Evolutionary conservation across 2,329 filamentous ascomycete species (phyloP), one percentile per base, ranked within the genome.

Genomic region (Elsinoe arachidis): DNA sequence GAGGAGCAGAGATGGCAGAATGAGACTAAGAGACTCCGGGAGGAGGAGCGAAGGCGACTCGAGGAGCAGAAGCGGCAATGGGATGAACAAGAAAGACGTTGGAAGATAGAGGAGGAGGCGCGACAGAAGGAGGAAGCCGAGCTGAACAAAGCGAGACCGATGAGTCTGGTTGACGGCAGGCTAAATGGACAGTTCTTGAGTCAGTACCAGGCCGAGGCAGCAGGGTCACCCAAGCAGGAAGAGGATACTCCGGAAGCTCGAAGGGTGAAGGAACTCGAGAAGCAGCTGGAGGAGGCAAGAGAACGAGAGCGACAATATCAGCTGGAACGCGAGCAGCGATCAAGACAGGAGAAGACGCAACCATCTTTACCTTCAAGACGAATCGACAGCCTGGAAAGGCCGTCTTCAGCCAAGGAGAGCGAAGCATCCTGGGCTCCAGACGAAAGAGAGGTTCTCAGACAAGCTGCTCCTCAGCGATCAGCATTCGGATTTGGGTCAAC

Each of bases 101-200:
- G 90, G 88, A 85, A 86, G 67, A 70, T 85, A 57, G 87, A 90
- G 33, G 88, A 93, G 64, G 85, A 89, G 65, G 80, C 79, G 61
- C 80, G 87, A 51, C 79, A 81, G 59, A 77, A 76, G 60, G 89
- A 93, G 63, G 89, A 95, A 63, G 81, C 81, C 34, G 87, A 87
- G 62, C 82, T 84, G 2, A 51, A 21, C 21, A 51, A 52, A 65
- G 80, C 81, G 10, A 80, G 78, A 81, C 59, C 75, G 61, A 85
- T 81, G 65, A 53, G 49, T 38, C 34, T 53, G 12, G 30, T 26
- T 2, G 85, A 90, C 64, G 78, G 79, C 37, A 82, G 85, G 61
- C 76, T 96, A 19, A 86, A 85, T 60, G 90, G 90, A 2, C 90
- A 96, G 67, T 91, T 86, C 64, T 79, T 95, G 53, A 92, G 88